Evolutionary conservation across 1,139 yeast species (phyloP), one percentile per base, ranked within the genome.

Genomic region (Sugiyamaella japonica): DNA sequence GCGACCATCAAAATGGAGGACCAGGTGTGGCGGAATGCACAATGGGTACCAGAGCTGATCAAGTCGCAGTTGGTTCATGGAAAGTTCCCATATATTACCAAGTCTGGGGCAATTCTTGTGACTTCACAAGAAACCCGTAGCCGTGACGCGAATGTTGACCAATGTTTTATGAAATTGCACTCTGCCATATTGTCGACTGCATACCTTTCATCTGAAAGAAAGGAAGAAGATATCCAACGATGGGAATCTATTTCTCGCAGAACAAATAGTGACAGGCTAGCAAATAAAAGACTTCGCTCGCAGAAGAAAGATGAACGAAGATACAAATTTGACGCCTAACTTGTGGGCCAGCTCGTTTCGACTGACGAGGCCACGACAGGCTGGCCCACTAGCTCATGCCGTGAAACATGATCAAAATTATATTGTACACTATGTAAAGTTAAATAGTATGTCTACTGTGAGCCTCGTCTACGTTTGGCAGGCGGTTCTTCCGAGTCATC

Each of bases 31-130:
- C 72, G 77, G 8, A 63, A 69, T 1, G 78, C 82, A 16, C 62
- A 63, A 6, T 88, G 95, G 95, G 77, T 90, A 1, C 95, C 96
- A 0, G 59, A 57, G 3, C 75, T 77, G 1, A 71, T 84, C 1
- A 73, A 79, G 52, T 64, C 68, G 7, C 85, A 82, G 61, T 50
- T 65, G 31, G 48, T 38, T 7, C 20, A 29, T 12, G 59, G 57
- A 10, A 60, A 72, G 61, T 77, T 85, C 47, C 71, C 85, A 28
- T 87, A 82, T 66, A 76, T 81, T 55, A 83, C 85, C 1, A 80
- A 79, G 56, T 65, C 68, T 1, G 89, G 89, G 0, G 69, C 73
- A 5, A 58, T 89, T 0, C 70, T 86, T 8, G 76, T 89, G 1
- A 86, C 82, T 58, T 79, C 86, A 44, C 95, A 87, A 60, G 66